These are phyloP conservation scores for Metarhizium humberi DNA, from an alignment of 2,329 filamentous ascomycete species.

Conservation along the genomic window DNA sequence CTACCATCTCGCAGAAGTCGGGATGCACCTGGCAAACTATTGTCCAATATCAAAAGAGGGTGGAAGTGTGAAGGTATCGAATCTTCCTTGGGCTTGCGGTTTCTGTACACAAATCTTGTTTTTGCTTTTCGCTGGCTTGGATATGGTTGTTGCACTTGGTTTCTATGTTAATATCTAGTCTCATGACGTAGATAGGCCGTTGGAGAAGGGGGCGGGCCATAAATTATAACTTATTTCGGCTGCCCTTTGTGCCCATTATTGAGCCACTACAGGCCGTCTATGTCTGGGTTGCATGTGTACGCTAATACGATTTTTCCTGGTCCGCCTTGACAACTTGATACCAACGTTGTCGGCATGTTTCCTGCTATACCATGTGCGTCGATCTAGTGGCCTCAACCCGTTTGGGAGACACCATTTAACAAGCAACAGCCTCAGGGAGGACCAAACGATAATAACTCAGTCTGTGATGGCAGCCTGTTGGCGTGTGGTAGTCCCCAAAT, in stretches of 20 bases:
- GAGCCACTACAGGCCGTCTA: slow-evolving; percentile 5
- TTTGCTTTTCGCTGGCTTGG: slow-evolving; percentile 1
- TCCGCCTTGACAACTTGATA: no score
- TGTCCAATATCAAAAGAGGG: not conserved
- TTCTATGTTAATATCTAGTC: not conserved
- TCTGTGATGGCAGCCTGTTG: no score
- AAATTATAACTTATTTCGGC: not conserved
- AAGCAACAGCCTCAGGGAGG: no score
- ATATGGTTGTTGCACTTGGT: not conserved
- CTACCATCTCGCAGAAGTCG: not conserved
- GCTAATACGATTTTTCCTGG: no score
- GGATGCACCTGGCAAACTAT: not conserved
- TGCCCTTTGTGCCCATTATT: not conserved
- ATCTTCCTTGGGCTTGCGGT: not conserved
- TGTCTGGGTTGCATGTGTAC: not conserved
- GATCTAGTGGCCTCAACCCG: no score
- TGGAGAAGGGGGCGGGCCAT: not conserved
- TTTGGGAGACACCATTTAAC: no score
- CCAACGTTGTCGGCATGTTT: no score
- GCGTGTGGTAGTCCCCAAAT: no score
- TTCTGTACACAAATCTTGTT: slow-evolving; percentile 5
- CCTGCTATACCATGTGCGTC: no score
- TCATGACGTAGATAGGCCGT: not conserved
- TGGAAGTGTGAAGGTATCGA: not conserved
- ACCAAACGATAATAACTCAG: no score